These are phyloP conservation scores for Solanum neorickii DNA, from an alignment of 257 asterid species.

Conservation along the genomic window DNA sequence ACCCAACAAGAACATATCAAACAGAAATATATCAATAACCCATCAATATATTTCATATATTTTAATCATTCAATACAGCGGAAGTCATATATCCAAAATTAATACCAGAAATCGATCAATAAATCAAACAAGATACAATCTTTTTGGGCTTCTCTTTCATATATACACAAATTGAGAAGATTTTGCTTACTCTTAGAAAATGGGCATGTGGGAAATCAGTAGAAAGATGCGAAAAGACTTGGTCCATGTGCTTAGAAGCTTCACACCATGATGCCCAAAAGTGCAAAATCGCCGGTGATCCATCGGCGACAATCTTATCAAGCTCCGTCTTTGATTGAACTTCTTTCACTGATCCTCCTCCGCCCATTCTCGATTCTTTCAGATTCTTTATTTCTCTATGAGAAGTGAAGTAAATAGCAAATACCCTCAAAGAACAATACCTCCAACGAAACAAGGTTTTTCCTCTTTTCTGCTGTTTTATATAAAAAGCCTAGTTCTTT, in stretches of 20 bases:
- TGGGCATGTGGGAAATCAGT: constrained; percentile 90
- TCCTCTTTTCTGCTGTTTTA: not conserved
- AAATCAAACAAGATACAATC: not conserved
- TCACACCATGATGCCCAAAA: constrained; percentile 99
- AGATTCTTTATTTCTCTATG: not conserved
- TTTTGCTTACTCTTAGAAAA: constrained; percentile 54
- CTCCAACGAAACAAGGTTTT: not conserved
- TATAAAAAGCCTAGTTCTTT: not conserved
- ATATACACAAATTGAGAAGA: not conserved
- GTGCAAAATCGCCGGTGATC: constrained; percentile 52
- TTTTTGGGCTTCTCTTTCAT: not conserved
- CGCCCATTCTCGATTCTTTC: constrained; percentile 20
- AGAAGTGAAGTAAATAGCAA: not conserved
- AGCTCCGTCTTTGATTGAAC: constrained; percentile 73
- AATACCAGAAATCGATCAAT: not conserved
- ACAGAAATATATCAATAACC: not conserved
- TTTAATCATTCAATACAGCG: not conserved
- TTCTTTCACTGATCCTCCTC: constrained; percentile 70
- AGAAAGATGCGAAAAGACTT: constrained; percentile 87
- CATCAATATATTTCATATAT: not conserved
- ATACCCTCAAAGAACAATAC: not conserved
- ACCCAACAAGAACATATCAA: not conserved
- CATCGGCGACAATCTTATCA: constrained; percentile 28
- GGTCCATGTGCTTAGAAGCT: constrained; percentile 98
- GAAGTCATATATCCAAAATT: not conserved